Evolutionary conservation across 2,329 filamentous ascomycete species (phyloP).

Genomic region (Botrytis paeoniae): DNA sequence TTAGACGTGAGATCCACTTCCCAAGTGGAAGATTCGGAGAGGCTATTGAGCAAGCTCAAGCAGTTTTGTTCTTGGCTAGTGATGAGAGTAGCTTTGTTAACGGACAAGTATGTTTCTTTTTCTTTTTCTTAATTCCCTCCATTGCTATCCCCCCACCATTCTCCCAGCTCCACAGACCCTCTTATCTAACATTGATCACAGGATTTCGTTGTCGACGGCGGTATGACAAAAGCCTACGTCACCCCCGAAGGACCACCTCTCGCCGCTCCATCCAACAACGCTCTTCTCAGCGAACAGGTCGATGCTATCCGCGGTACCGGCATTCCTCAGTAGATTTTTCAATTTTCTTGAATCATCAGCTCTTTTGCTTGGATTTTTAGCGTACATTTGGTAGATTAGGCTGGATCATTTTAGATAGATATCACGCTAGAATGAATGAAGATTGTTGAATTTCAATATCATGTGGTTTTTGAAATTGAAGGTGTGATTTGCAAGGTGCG

Average conservation of each 20-base stretch:
- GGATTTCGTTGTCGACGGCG: constrained; percentile 94
- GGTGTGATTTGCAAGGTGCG: not conserved
- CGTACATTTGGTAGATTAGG: not conserved
- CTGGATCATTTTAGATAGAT: not conserved
- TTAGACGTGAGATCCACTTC: constrained; percentile 72
- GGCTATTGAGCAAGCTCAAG: constrained; percentile 73
- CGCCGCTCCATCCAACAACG: constrained; percentile 50
- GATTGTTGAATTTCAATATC: not conserved
- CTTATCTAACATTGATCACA: constrained; percentile 31
- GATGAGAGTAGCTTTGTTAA: constrained; percentile 75
- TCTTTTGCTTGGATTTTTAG: not conserved
- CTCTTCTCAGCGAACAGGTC: constrained; percentile 36
- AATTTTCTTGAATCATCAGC: not conserved
- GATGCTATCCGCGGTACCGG: constrained; percentile 37
- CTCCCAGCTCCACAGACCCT: not conserved
- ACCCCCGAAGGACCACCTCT: constrained; percentile 60
- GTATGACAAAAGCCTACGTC: constrained; percentile 90
- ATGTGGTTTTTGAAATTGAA: not conserved
- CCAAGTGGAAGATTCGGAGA: constrained; percentile 73
- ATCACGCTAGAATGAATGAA: not conserved
- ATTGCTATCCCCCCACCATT: not conserved
- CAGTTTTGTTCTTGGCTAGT: constrained; percentile 70
- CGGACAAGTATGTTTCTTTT: constrained; percentile 48
- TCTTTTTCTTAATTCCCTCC: too few species aligned
- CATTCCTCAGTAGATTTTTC: not conserved